phyloP scores from a whole-genome alignment of 306 rosid genomes.

The Prunus mira region DNA sequence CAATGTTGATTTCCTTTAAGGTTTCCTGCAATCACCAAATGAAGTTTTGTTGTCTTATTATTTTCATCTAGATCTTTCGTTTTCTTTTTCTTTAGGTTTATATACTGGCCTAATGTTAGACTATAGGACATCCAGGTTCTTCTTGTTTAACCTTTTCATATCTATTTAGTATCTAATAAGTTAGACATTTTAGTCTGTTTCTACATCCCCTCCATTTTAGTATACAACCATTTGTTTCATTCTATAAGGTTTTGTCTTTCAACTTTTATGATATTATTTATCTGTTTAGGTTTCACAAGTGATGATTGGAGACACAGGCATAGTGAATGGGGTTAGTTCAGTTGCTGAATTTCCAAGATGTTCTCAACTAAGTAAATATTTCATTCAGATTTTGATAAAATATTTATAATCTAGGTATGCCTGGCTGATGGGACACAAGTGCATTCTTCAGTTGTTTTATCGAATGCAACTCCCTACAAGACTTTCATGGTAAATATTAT shows the following conservation, averaged over 20 bases:
- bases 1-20: no score
- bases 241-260: neutral
- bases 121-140: neutral
- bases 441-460: no score
- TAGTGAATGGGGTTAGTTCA: neutral
- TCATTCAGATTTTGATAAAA: neutral
- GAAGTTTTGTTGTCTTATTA: neutral
- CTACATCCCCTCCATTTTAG: neutral
- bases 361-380: no score
- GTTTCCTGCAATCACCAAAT: neutral
- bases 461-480: no score
- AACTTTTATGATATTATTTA: no score
- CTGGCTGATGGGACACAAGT: no score
- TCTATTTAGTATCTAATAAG: neutral
- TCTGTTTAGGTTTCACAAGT: no score
- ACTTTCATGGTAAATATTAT: no score
- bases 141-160: neutral
- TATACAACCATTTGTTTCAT: neutral
- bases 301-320: no score
- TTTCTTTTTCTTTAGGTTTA: neutral
- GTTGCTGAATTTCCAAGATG: neutral
- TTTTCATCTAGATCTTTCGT: neutral
- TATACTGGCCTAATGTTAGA: neutral
- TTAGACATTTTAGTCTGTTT: no score
- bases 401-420: slow-evolving; percentile 41